Base-by-base conservation (phyloP, 164 flowering plant genomes). In the Dillenia suffruticosa region DNA sequence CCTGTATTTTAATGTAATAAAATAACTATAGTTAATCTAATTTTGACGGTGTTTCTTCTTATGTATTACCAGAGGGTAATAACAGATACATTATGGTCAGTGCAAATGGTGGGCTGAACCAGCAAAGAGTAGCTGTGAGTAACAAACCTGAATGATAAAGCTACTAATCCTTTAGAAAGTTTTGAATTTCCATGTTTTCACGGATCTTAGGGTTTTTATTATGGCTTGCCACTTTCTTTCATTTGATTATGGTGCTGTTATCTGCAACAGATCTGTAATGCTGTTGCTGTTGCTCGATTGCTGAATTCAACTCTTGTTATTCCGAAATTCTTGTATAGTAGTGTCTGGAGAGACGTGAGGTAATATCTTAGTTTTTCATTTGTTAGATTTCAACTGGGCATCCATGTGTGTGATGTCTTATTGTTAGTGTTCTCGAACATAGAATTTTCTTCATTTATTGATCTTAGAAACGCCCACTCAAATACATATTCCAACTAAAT, bases 81-180 rank as follows among this genome's bases (percentile, higher is more conserved):
- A 92, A 84, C 77, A 97, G 99, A 69, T 95, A 86, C 70, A 81
- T 95, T 64, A 60, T 95, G 81, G 88, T 95, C 53, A 95, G 88
- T 76, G 99, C 99, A 76, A 95, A 95, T 77, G 99, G 99, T 70
- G 99, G 99, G 66, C 87, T 95, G 58, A 95, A 89, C 77, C 99
- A 95, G 84, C 99, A 95, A 72, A 76, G 97, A 69, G 96, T 95
- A 19, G 99, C 97, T 70, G 99, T 95, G 77, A 84, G 97, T 87
- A 63, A 43, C 64, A 43, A 62, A 56, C 57, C 22, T 40, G 50
- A 26, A 44, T 44, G 4, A 5, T 16, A 16, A n/a, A n/a, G 58
- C 32, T 56, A 49, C 26, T 59, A 32, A 32, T 69, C 49, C 56
- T 16, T 9, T 14, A n/a, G 24, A 58, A 15, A 32, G 15, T 46